Conservation (phyloP, 768 basidiomycete species). For the Mycena crocata region DNA sequence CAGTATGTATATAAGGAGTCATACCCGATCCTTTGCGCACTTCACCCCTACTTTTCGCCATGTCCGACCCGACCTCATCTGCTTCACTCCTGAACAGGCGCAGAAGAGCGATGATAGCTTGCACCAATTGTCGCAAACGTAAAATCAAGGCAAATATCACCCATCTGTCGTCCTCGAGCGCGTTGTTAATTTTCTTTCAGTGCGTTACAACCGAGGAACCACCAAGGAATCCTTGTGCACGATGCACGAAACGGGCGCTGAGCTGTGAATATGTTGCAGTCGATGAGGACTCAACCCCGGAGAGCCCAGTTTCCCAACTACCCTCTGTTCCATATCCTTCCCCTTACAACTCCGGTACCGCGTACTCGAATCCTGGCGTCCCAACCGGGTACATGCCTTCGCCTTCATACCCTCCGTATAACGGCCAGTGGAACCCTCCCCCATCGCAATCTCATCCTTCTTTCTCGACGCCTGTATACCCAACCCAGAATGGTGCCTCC, state of each 20-base stretch:
- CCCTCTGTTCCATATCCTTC: background rate
- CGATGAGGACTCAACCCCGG: conserved; percentile 40
- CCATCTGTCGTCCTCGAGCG: conserved; percentile 3
- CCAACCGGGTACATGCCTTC: background rate
- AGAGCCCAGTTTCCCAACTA: conserved; percentile 1
- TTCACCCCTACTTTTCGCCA: conserved; percentile 4
- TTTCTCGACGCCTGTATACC: background rate
- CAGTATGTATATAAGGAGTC: conserved; percentile 31
- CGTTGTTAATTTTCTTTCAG: conserved; percentile 31
- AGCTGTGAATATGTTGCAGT: conserved; percentile 58
- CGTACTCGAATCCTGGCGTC: background rate
- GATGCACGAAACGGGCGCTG: conserved; percentile 51
- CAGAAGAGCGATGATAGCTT: conserved; percentile 64
- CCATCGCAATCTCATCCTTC: background rate
- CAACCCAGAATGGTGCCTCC: background rate
- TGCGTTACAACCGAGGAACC: conserved; percentile 44
- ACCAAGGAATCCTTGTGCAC: conserved; percentile 48
- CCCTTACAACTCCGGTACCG: background rate
- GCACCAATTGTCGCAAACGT: conserved; percentile 62
- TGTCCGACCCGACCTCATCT: conserved; percentile 21
- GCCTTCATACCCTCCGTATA: background rate
- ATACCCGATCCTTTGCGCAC: background rate
- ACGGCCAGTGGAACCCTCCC: background rate
- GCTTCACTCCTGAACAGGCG: conserved; percentile 30
- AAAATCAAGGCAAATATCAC: conserved; percentile 63